A percentile compares a stretch with the other conserved stretches of the same genome.
These are phyloP conservation scores for Colletotrichum limetticola DNA, from an alignment of 2,329 filamentous ascomycete genomes.

Conservation along the genomic window DNA sequence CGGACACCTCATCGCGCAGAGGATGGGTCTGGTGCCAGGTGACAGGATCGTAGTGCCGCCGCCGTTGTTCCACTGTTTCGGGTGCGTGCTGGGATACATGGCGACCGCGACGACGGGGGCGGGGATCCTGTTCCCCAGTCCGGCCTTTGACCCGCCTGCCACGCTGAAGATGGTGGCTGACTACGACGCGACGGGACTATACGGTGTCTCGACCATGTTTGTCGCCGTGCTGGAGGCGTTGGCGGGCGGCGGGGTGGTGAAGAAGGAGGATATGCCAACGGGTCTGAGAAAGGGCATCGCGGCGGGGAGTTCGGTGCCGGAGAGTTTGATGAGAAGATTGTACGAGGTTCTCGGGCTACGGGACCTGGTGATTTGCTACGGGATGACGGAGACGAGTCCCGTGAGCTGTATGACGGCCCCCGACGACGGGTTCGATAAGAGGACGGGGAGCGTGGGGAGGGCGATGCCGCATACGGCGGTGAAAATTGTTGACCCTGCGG, in stretches of 20 bases:
- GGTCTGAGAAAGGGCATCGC: conserved; percentile 88
- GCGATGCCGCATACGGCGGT: conserved; percentile 82
- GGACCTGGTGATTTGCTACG: conserved; percentile 93
- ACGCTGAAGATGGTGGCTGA: conserved; percentile 68
- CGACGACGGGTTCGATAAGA: conserved; percentile 76
- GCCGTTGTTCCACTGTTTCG: conserved; percentile 92
- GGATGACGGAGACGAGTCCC: conserved; percentile 91
- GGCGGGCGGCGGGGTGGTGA: conserved; percentile 49
- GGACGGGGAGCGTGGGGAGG: conserved; percentile 81
- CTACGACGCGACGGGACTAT: conserved; percentile 72
- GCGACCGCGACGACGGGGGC: conserved; percentile 86
- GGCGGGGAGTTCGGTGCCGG: conserved; percentile 86
- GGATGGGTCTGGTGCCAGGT: conserved; percentile 80
- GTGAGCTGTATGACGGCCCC: conserved; percentile 86
- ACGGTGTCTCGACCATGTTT: conserved; percentile 96
- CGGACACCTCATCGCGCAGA: conserved; percentile 81
- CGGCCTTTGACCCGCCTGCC: conserved; percentile 85
- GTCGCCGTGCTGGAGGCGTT: conserved; percentile 86
- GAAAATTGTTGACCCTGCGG: conserved; percentile 78
- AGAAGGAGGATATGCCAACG: conserved; percentile 40
- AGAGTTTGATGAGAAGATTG: conserved; percentile 81
- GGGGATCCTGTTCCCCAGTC: conserved; percentile 84
- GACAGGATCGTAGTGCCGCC: conserved; percentile 89
- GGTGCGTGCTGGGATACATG: conserved; percentile 93
- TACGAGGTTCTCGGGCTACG: conserved; percentile 79